Percentiles rank a stretch among this genome's conserved stretches.
Evolutionary conservation across 2,329 filamentous ascomycete species (phyloP).

Genomic region (Aspergillus ustus): DNA sequence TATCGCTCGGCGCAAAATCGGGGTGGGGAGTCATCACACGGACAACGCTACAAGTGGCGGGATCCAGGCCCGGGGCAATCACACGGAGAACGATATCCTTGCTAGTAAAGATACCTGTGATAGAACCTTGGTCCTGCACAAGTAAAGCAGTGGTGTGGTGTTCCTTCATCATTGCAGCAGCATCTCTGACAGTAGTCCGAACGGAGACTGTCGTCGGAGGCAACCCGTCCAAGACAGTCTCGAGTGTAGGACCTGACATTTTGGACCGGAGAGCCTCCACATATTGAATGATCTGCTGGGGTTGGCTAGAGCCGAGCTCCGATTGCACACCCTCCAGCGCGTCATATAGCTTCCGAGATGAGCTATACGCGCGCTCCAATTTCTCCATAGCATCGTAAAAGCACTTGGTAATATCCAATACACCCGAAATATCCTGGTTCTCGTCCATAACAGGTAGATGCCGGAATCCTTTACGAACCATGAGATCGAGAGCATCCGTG

Average conservation of each 20-base stretch:
- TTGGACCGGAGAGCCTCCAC: conserved; percentile 93
- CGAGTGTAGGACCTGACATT: conserved; percentile 97
- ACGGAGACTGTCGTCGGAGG: conserved; percentile 95
- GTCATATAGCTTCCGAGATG: conserved; percentile 97
- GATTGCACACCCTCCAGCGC: conserved; percentile 97
- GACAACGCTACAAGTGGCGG: conserved; percentile 93
- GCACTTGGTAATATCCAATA: conserved; percentile 98
- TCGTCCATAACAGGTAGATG: conserved; percentile 99
- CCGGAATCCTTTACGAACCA: conserved; percentile 97
- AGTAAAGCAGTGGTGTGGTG: conserved; percentile 96
- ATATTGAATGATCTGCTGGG: conserved; percentile 98
- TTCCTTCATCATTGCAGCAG: conserved; percentile 95
- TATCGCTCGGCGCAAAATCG: conserved; percentile 97
- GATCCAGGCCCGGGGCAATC: conserved; percentile 94
- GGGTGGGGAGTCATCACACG: conserved; percentile 99
- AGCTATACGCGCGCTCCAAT: conserved; percentile 94
- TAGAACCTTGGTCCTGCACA: conserved; percentile 94
- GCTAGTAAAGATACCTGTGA: conserved; percentile 99
- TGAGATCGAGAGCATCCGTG: conserved; percentile 93
- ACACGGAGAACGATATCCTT: conserved; percentile 98
- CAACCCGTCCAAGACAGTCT: conserved; percentile 88
- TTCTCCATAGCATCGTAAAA: conserved; percentile 99
- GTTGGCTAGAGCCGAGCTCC: conserved; percentile 91
- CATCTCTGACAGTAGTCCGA: conserved; percentile 93
- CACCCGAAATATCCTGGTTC: conserved; percentile 98